phyloP scores from a whole-genome alignment of 805 yeast species.

The Saturnispora zaruensis region DNA sequence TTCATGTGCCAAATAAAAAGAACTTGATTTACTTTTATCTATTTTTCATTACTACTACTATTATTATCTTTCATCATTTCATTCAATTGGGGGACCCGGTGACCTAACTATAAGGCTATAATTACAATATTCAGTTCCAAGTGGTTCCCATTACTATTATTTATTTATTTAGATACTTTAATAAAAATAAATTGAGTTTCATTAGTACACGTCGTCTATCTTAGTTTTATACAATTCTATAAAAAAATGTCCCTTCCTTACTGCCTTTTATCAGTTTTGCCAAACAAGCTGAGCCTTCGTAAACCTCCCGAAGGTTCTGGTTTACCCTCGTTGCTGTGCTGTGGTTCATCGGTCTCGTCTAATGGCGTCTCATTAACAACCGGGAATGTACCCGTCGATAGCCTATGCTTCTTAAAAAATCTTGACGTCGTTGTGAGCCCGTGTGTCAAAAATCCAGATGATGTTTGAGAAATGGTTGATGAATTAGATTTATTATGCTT shows the following conservation, averaged over 20 bases:
- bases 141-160: not conserved
- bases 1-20: slow-evolving; percentile 2
- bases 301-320: slow-evolving; percentile 20
- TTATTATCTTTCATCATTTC: slow-evolving; percentile 1
- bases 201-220: not conserved
- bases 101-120: not conserved
- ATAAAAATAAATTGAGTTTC: not conserved
- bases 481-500: slow-evolving; percentile 1
- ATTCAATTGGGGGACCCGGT: not conserved
- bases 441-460: slow-evolving; percentile 1
- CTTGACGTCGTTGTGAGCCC: slow-evolving; percentile 6
- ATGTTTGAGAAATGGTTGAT: slow-evolving; percentile 1
- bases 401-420: slow-evolving; percentile 6
- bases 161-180: not conserved
- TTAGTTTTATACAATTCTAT: not conserved
- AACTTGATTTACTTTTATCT: not conserved
- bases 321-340: slow-evolving; percentile 3
- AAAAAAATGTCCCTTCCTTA: not conserved
- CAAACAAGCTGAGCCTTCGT: slow-evolving; percentile 26
- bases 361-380: slow-evolving; percentile 1
- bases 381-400: slow-evolving; percentile 7
- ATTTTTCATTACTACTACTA: not conserved
- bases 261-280: slow-evolving; percentile 22
- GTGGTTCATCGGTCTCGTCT: not conserved
- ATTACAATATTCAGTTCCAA: not conserved